Base-by-base conservation (phyloP, 1,284 basidiomycete genomes). In the Marasmius fiardii region DNA sequence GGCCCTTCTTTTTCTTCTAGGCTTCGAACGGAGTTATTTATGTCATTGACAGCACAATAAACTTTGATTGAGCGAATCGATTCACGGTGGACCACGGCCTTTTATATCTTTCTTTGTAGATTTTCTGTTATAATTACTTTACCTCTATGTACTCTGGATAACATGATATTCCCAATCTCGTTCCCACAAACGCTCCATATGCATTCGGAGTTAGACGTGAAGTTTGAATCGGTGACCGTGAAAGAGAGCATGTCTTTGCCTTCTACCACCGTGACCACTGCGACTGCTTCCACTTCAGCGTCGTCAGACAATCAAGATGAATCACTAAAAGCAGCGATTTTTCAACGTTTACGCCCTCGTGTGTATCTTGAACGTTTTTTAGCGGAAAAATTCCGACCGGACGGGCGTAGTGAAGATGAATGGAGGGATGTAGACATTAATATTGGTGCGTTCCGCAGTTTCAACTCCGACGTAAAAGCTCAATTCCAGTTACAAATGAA, bases 321-420 rank as follows among this genome's bases (percentile, higher is more conserved):
- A 53, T 63, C 70, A 6, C 72, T 83, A 41, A 83, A 83, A 65
- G 86, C 88, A 0, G 78, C 83, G 1, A 84, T 88, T 10, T 95
- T 92, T 71, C 87, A 92, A 66, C 83, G 91, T 4, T 77, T 95
- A 1, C 91, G 94, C 65, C 92, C 93, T 0, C 80, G 81, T 43
- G 79, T 84, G 21, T 95, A 94, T 68, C 81, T 94, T 47, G 85
- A 91, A 64, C 79, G 88, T 24, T 95, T 93, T 68, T 69, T 94
- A 20, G 74, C 79, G 6, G 84, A 92, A 64, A 76, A 81, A 1
- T 76, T 88, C 48, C 71, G 92, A 44, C 90, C 91, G 0, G 92
- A 95, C 67, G 91, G 90, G 8, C 75, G 92, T 20, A 72, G 74
- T n/a, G 67, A 80, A 23, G 70, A 72, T 28, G 80, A 74, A 14